These are phyloP conservation scores for Mycena venus DNA, from an alignment of 768 basidiomycete species.

Conservation along the genomic window DNA sequence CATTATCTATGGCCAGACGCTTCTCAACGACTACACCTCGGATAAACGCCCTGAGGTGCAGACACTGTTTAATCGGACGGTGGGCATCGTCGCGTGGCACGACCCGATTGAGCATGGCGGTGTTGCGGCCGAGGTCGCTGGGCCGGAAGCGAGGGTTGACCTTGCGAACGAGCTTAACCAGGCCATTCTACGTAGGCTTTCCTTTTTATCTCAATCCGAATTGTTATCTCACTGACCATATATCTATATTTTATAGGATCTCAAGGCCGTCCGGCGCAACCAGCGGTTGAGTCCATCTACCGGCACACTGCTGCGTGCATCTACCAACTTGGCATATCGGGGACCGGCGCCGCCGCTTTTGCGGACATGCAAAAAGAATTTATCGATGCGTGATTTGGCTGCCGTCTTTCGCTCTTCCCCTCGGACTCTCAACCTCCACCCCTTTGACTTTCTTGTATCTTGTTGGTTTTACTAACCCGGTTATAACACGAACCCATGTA, in stretches of 20 bases:
- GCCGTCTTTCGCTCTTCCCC: not conserved
- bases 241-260: slow-evolving; percentile 65
- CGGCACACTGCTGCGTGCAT: slow-evolving; percentile 80
- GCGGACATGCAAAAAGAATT: slow-evolving; percentile 85
- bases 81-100: slow-evolving; percentile 84
- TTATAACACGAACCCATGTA: slow-evolving; percentile 22
- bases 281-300: slow-evolving; percentile 82
- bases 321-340: slow-evolving; percentile 77
- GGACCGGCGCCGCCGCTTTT: slow-evolving; percentile 84
- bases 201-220: not conserved
- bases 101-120: slow-evolving; percentile 79
- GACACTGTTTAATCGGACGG: slow-evolving; percentile 78
- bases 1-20: slow-evolving; percentile 78
- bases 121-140: slow-evolving; percentile 74
- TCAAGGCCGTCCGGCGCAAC: slow-evolving; percentile 78
- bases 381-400: slow-evolving; percentile 57
- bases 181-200: slow-evolving; percentile 80
- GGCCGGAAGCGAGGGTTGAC: slow-evolving; percentile 72
- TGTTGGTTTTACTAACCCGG: slow-evolving; percentile 18
- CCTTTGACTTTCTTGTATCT: slow-evolving; percentile 10
- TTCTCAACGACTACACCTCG: slow-evolving; percentile 77
- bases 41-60: slow-evolving; percentile 76
- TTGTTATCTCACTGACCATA: not conserved
- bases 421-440: not conserved
- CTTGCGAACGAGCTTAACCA: slow-evolving; percentile 85